These are phyloP conservation scores for Xenosphaeropsis pyriputrescens DNA, from an alignment of 2,329 filamentous ascomycete species.

Conservation along the genomic window DNA sequence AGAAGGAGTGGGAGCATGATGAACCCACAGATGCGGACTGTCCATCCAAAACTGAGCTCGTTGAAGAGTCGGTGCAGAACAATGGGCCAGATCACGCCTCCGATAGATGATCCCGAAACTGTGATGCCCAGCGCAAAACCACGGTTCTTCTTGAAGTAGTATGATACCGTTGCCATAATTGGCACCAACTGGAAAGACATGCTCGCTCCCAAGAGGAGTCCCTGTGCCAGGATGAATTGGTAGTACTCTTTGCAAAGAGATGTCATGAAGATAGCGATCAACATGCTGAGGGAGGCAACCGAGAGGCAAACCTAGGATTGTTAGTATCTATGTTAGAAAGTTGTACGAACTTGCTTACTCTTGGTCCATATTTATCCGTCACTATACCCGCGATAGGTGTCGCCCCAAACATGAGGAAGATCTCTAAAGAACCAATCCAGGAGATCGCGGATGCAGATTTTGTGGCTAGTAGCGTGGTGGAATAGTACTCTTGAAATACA, in stretches of 20 bases:
- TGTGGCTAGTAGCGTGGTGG: slow-evolving; percentile 25
- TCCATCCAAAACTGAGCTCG: slow-evolving; percentile 35
- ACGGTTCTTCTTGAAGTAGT: slow-evolving; percentile 27
- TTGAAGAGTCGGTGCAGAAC: slow-evolving; percentile 36
- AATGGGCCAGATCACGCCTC: slow-evolving; percentile 42
- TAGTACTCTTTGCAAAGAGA: slow-evolving; percentile 36
- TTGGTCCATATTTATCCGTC: slow-evolving; percentile 18
- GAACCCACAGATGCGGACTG: slow-evolving; percentile 36
- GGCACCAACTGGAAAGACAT: slow-evolving; percentile 24
- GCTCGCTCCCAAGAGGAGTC: slow-evolving; percentile 25
- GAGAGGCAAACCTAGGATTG: too few relatives aligned
- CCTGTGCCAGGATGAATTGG: slow-evolving; percentile 31
- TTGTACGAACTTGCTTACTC: slow-evolving; percentile 1
- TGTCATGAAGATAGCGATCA: slow-evolving; percentile 43
- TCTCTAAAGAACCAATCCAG: slow-evolving; percentile 41
- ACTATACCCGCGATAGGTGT: slow-evolving; percentile 14
- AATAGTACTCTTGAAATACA: slow-evolving; percentile 40
- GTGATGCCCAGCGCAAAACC: slow-evolving; percentile 28
- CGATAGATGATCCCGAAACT: slow-evolving; percentile 24
- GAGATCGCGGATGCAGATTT: slow-evolving; percentile 36
- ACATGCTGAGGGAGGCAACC: too few relatives aligned
- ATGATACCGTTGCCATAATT: slow-evolving; percentile 24
- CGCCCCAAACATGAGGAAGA: slow-evolving; percentile 27
- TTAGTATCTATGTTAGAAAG: too few relatives aligned
- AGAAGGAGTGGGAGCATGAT: slow-evolving; percentile 16